These are phyloP conservation scores for Serendipita sp. DNA, from an alignment of 768 basidiomycete genomes.

Conservation along the genomic window DNA sequence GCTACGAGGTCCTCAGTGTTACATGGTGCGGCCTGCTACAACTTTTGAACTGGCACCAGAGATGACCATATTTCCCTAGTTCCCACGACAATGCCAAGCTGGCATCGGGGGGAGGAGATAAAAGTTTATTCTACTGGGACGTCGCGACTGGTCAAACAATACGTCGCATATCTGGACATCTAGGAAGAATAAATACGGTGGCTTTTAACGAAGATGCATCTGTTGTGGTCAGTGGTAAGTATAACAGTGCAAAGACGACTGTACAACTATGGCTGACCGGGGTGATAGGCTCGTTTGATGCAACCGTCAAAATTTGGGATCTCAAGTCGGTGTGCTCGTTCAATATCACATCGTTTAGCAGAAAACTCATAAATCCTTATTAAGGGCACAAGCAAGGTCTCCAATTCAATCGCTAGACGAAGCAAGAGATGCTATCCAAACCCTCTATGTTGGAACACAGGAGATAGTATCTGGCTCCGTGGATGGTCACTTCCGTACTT, in stretches of 20 bases:
- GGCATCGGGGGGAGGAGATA: conserved; percentile 86
- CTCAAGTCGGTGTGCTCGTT: conserved; percentile 38
- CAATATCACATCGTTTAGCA: neutral
- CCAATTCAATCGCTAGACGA: conserved; percentile 86
- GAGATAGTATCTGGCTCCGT: conserved; percentile 70
- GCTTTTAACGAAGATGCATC: conserved; percentile 80
- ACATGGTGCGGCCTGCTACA: conserved; percentile 45
- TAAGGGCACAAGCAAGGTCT: conserved; percentile 56
- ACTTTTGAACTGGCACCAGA: conserved; percentile 1
- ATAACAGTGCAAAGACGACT: neutral
- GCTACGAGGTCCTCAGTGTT: conserved; percentile 86
- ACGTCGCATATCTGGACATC: conserved; percentile 71
- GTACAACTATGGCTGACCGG: neutral
- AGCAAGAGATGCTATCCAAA: conserved; percentile 73
- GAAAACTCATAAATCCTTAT: neutral
- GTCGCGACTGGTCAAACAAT: conserved; percentile 75
- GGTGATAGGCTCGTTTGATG: conserved; percentile 68
- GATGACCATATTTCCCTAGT: conserved; percentile 22
- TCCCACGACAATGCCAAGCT: conserved; percentile 90
- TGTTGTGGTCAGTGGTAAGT: conserved; percentile 72
- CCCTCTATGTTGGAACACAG: conserved; percentile 47
- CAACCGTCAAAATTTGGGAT: conserved; percentile 85
- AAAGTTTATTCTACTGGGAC: conserved; percentile 89
- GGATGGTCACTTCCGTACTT: conserved; percentile 82
- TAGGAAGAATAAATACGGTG: conserved; percentile 78